Conservation (phyloP, 306 rosid species). For the Glycine soja region DNA sequence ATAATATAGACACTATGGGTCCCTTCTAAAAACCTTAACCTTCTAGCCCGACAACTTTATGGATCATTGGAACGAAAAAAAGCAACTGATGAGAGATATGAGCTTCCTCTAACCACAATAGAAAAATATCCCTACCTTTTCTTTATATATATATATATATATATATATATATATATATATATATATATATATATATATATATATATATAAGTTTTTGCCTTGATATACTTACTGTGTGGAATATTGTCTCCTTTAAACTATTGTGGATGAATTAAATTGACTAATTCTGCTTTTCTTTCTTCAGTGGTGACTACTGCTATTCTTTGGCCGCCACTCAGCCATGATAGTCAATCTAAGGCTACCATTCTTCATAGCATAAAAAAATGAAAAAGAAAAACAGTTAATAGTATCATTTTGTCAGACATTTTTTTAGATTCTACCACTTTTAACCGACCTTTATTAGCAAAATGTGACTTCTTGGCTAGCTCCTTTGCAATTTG, state of each 20-base stretch:
- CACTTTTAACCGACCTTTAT: conserved; percentile 23
- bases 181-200: no score
- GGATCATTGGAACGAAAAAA: not conserved
- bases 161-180: no score
- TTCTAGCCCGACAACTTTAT: conserved; percentile 40
- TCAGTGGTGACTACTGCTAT: conserved; percentile 33
- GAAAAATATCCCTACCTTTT: not conserved
- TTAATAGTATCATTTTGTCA: not conserved
- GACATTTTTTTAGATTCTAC: not conserved
- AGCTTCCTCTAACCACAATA: conserved; percentile 25
- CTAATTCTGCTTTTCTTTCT: not conserved
- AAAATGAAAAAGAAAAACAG: not conserved
- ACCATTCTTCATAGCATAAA: not conserved
- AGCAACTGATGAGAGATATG: not conserved
- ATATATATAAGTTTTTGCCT: not conserved
- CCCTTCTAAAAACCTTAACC: conserved; percentile 40
- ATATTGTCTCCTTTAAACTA: conserved; percentile 34
- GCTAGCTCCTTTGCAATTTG: not conserved
- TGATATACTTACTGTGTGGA: not conserved
- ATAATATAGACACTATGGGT: conserved; percentile 44
- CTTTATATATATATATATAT: no score
- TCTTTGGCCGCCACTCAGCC: conserved; percentile 21
- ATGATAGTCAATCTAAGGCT: conserved; percentile 35
- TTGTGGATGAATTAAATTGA: conserved; percentile 35
- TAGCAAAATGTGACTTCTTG: not conserved